phyloP scores from a whole-genome alignment of 169 alveolate species.

The Cryptosporidium sp. region DNA sequence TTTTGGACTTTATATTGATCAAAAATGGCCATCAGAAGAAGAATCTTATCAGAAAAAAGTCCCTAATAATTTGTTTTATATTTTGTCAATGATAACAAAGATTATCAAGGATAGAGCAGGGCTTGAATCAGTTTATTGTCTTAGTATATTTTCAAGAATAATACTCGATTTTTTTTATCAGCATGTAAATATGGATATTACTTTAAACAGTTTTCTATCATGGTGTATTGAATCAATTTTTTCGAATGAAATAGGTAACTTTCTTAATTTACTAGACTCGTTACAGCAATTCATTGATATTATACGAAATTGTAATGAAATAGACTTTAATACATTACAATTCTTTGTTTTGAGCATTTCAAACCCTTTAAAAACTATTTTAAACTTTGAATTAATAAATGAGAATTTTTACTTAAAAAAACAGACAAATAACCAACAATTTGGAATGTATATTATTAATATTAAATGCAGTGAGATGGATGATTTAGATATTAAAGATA shows the following conservation, averaged over 20 bases:
- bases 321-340: conserved; percentile 26
- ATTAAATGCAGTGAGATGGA: conserved; percentile 9
- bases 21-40: conserved; percentile 55
- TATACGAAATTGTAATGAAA: neutral
- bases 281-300: conserved; percentile 2
- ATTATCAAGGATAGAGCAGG: conserved; percentile 13
- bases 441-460: conserved; percentile 12
- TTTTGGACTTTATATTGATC: conserved; percentile 31
- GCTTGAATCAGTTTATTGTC: conserved; percentile 36
- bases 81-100: conserved; percentile 18
- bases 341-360: conserved; percentile 18
- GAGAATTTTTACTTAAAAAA: conserved; percentile 16
- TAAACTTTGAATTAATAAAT: conserved; percentile 29
- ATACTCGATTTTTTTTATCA: conserved; percentile 46
- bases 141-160: conserved; percentile 27
- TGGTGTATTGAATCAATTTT: conserved; percentile 43
- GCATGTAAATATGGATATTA: conserved; percentile 15
- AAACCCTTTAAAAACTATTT: conserved; percentile 32
- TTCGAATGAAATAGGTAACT: conserved; percentile 10
- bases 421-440: neutral
- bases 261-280: neutral
- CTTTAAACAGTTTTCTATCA: conserved; percentile 1
- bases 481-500: neutral
- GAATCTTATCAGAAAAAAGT: conserved; percentile 21
- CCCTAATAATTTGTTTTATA: conserved; percentile 48